Percentiles rank a stretch among this genome's conserved stretches.
Evolutionary conservation across 192 early-diverging fungal species (phyloP).

Genomic region (Mortierella antarctica): DNA sequence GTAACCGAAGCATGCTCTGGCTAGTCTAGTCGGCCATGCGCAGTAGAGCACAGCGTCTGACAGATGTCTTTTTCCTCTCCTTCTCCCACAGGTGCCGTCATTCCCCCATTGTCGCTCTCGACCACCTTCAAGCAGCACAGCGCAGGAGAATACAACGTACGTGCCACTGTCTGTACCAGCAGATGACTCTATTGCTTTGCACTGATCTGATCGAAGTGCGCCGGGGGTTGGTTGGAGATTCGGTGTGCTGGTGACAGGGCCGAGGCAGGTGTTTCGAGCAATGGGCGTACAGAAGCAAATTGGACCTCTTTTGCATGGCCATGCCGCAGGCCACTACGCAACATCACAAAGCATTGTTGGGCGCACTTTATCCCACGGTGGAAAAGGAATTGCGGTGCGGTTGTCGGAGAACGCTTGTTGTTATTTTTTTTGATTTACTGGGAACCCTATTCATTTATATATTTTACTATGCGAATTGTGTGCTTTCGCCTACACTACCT

Average conservation of each 20-base stretch:
- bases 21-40: too few relatives aligned
- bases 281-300: too few relatives aligned
- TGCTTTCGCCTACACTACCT: slow-evolving; percentile 5
- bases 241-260: neutral
- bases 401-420: neutral
- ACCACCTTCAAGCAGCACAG: slow-evolving; percentile 96
- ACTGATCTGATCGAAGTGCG: too few relatives aligned
- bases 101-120: slow-evolving; percentile 93
- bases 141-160: slow-evolving; percentile 90
- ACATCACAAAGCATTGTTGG: too few relatives aligned
- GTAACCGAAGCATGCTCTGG: too few relatives aligned
- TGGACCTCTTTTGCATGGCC: too few relatives aligned
- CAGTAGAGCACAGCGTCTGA: too few relatives aligned
- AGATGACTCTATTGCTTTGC: neutral
- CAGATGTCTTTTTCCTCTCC: neutral
- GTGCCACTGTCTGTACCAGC: neutral
- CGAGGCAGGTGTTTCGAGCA: neutral
- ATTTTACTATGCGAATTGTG: slow-evolving; percentile 42
- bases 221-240: neutral
- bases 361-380: too few relatives aligned
- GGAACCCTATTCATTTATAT: slow-evolving; percentile 25
- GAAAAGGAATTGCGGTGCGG: neutral
- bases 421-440: slow-evolving; percentile 2
- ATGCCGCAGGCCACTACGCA: too few relatives aligned
- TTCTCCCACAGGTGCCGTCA: slow-evolving; percentile 76